phyloP scores from a whole-genome alignment of 179 eudicot species.

The Heliamphora pulchella region DNA sequence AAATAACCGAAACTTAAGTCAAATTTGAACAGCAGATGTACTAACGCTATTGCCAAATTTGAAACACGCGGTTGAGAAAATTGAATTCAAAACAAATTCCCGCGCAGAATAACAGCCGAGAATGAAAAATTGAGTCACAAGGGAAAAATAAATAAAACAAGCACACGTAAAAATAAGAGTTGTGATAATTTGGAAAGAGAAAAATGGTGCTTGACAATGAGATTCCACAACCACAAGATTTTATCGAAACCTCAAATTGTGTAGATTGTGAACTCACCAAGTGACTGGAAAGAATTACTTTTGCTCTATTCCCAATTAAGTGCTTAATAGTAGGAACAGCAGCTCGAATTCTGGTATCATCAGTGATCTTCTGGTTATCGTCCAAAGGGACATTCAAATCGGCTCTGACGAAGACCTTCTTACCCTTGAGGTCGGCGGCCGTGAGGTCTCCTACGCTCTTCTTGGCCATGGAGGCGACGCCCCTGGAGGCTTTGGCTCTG shows the following conservation, averaged over 20 bases:
- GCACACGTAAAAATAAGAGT: no score
- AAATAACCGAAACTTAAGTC: neutral
- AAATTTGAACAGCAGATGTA: neutral
- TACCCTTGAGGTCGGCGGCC: conserved; percentile 66
- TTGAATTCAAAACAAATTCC: neutral
- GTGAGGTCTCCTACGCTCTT: conserved; percentile 57
- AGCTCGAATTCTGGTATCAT: conserved; percentile 65
- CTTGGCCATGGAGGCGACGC: conserved; percentile 54
- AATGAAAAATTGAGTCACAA: no score
- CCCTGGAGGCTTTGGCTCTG: conserved; percentile 32
- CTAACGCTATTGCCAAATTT: neutral
- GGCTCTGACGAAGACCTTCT: conserved; percentile 63
- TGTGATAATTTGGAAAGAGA: neutral
- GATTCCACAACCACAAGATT: neutral
- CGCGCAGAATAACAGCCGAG: neutral
- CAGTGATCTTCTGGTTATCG: conserved; percentile 55
- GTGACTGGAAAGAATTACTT: conserved; percentile 20
- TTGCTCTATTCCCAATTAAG: conserved; percentile 14
- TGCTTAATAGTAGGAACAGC: conserved; percentile 44
- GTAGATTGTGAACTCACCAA: conserved; percentile 9
- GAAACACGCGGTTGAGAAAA: neutral
- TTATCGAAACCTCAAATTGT: neutral
- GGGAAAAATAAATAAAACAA: no score
- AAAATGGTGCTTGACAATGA: neutral
- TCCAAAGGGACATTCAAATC: conserved; percentile 80